phyloP scores from a whole-genome alignment of 2,329 filamentous ascomycete species.

The Aspergillus fijiensis region DNA sequence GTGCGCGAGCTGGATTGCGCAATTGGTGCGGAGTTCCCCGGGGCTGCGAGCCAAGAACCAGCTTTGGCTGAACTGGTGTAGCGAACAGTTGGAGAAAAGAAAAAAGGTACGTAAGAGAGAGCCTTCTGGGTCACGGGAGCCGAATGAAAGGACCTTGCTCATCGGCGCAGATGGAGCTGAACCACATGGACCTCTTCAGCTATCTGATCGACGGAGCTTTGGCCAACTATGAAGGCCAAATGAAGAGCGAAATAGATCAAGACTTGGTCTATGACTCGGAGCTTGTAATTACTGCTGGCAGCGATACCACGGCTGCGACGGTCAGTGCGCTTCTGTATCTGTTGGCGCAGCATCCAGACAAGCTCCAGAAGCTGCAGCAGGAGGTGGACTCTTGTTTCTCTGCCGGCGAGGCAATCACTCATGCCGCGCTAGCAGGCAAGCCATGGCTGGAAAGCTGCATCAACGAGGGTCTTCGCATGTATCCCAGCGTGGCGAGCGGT shows the following conservation, averaged over 20 bases:
- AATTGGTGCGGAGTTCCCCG: conserved; percentile 5
- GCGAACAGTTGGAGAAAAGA: conserved; percentile 5
- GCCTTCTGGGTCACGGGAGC: no score
- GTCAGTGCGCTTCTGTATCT: conserved; percentile 8
- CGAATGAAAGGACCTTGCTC: not conserved
- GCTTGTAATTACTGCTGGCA: conserved; percentile 10
- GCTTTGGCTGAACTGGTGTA: conserved; percentile 9
- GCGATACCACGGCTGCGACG: conserved; percentile 9
- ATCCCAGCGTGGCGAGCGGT: conserved; percentile 7
- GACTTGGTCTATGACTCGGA: conserved; percentile 11
- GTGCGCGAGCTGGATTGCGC: conserved; percentile 6
- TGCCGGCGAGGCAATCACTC: not conserved
- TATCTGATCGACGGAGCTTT: conserved; percentile 11
- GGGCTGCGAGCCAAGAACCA: not conserved
- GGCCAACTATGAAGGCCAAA: not conserved
- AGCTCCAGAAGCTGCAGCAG: conserved; percentile 3
- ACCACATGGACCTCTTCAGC: conserved; percentile 9
- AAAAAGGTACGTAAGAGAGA: not conserved
- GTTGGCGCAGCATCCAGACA: conserved; percentile 8
- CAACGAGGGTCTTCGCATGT: conserved; percentile 10
- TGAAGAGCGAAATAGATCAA: not conserved
- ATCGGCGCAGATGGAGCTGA: not conserved
- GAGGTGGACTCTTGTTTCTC: conserved; percentile 6
- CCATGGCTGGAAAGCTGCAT: conserved; percentile 12
- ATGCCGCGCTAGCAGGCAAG: conserved; percentile 3